Percentiles rank a stretch among this genome's conserved stretches.
phyloP scores from a whole-genome alignment of 495 filamentous ascomycete species.

The Lepraria neglecta region DNA sequence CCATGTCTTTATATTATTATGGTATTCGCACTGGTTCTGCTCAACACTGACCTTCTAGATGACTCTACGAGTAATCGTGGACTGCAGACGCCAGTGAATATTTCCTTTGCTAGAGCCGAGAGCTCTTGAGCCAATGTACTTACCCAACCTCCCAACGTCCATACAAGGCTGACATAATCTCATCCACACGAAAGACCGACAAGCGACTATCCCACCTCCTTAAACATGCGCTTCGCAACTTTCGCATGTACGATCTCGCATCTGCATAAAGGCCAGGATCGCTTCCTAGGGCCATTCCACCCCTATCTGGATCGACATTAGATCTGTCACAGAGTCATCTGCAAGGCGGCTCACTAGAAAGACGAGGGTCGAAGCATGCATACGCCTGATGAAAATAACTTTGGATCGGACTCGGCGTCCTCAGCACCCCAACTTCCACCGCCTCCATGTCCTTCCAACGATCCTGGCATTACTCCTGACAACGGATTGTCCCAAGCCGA shows the following conservation, averaged over 20 bases:
- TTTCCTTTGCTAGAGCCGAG: neutral
- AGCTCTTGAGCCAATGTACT: neutral
- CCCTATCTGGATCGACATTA: neutral
- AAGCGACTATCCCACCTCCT: neutral
- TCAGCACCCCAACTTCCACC: constrained; percentile 23
- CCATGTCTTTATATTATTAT: neutral
- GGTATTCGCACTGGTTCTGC: neutral
- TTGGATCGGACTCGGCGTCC: neutral
- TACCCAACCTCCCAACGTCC: neutral
- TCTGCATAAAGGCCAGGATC: neutral
- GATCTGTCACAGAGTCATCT: neutral
- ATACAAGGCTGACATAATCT: neutral
- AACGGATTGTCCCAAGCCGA: constrained; percentile 21
- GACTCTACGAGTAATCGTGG: neutral
- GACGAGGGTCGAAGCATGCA: constrained; percentile 1
- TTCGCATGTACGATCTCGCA: neutral
- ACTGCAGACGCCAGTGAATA: neutral
- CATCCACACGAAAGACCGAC: constrained; percentile 2
- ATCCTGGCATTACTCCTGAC: constrained; percentile 22
- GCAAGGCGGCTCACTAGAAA: neutral
- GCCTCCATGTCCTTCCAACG: constrained; percentile 31
- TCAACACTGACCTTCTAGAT: neutral
- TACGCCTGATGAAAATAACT: constrained; percentile 2
- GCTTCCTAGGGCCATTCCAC: neutral
- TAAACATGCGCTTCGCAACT: constrained; percentile 3